Conservation (phyloP, 208 protist species). For the Leishmania major region DNA sequence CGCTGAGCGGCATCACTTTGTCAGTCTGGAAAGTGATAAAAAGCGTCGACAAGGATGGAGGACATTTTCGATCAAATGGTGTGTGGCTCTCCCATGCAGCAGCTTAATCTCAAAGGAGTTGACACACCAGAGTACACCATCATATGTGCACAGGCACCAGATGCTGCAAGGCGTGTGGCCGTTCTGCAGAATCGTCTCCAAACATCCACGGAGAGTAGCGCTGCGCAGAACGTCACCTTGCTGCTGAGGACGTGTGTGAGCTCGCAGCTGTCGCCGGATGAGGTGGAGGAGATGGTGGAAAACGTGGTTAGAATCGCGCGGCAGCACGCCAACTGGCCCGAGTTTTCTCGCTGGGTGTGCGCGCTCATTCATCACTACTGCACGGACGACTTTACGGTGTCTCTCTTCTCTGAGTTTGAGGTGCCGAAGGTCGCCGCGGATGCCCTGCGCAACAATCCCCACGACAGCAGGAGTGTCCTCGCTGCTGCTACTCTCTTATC, state of each 20-base stretch:
- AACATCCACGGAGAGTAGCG: conserved; percentile 73
- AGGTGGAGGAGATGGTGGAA: conserved; percentile 81
- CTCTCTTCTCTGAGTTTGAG: conserved; percentile 85
- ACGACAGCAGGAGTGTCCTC: conserved; percentile 54
- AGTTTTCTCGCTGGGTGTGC: conserved; percentile 79
- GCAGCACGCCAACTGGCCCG: conserved; percentile 71
- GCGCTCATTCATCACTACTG: conserved; percentile 91
- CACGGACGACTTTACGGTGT: conserved; percentile 89
- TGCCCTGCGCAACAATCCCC: conserved; percentile 56
- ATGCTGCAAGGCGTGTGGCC: conserved; percentile 55
- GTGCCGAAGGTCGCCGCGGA: conserved; percentile 70
- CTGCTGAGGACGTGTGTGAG: conserved; percentile 77
- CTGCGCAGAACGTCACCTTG: conserved; percentile 66
- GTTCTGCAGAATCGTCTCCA: conserved; percentile 66
- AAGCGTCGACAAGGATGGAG: conserved; percentile 40
- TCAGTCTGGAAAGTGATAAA: neutral
- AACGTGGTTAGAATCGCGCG: conserved; percentile 50
- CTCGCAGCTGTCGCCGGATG: conserved; percentile 62
- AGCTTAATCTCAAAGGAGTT: conserved; percentile 35
- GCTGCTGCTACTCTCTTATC: conserved; percentile 71
- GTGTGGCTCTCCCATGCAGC: conserved; percentile 60
- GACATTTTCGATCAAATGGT: conserved; percentile 71
- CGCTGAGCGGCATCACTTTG: neutral
- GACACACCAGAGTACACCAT: conserved; percentile 80
- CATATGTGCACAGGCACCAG: conserved; percentile 72